Base-by-base conservation (phyloP, 2,329 filamentous ascomycete genomes). In the Colletotrichum musicola region DNA sequence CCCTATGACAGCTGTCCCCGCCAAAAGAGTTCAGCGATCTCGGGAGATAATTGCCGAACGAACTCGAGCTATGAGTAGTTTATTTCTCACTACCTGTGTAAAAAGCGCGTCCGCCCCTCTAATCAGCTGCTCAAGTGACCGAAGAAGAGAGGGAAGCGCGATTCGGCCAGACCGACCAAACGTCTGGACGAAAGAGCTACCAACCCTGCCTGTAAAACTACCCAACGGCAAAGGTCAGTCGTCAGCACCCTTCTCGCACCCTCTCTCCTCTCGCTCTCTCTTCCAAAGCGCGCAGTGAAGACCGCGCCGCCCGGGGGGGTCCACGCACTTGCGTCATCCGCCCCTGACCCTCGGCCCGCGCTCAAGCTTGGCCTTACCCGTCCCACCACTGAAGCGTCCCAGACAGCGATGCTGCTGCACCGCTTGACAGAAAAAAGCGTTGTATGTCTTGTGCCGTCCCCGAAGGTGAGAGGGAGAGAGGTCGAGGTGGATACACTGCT, bases 271-370 rank as follows among this genome's bases (percentile, higher is more conserved):
- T 35, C 30, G 6, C 30, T 35, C 7, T 6, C 14, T 14, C 35
- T 42, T 35, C 35, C 53, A 56, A 56, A 56, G 53, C 53, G 53
- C 53, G 53, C 53, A 60, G 38, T 30, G 54, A 60, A 44, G 27
- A 66, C 20, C 30, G 42, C 59, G 35, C 60, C 38, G 44, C 27
- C 22, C 18, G 16, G 25, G 30, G 55, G 54, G 65, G 54, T 65
- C 65, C 65, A 68, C 65, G 55, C 65, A 68, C 65, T 68, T 68
- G 65, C 65, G 65, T 68, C 65, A 68, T 57, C 65, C 49, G 62
- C 62, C 62, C 55, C 62, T 57, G 54, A 22, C 63, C 46, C 49
- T 65, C 65, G 65, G 65, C 65, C 65, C 65, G 65, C 62, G 65
- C 61, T 65, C 49, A 47, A 47, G 62, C 65, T 65, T 68, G 65